Percentiles rank a stretch among this genome's conserved stretches.
Evolutionary conservation across 768 basidiomycete genomes (phyloP).

Genomic region (Xerocomellus chrysenteron): DNA sequence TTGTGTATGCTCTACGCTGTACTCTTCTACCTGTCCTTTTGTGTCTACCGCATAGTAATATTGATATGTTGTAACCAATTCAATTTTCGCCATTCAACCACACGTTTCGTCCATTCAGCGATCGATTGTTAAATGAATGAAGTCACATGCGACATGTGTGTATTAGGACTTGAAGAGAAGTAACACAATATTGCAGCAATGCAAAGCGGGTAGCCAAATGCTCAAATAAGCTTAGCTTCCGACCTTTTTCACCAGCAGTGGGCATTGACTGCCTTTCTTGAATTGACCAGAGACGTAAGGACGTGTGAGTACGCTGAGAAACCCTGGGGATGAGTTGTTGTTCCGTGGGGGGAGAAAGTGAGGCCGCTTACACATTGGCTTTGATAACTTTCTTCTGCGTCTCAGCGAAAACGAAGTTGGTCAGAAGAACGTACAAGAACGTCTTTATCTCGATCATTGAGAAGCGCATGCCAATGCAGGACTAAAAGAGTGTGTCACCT

Average conservation of each 20-base stretch:
- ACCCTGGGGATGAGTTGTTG: neutral
- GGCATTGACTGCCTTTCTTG: constrained; percentile 61
- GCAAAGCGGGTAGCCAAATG: neutral
- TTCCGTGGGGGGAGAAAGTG: neutral
- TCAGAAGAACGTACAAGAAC: constrained; percentile 68
- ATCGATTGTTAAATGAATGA: neutral
- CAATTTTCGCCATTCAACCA: neutral
- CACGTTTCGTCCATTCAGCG: neutral
- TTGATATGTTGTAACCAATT: constrained; percentile 12
- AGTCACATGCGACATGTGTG: neutral
- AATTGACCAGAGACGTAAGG: constrained; percentile 57
- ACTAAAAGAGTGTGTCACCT: constrained; percentile 41
- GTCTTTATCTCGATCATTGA: constrained; percentile 83
- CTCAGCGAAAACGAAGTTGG: constrained; percentile 58
- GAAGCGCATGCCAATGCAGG: constrained; percentile 81
- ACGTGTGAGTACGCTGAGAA: constrained; percentile 57
- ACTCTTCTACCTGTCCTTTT: neutral
- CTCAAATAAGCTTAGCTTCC: constrained; percentile 3
- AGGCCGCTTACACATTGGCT: constrained; percentile 56
- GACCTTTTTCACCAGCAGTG: constrained; percentile 47
- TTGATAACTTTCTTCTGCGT: constrained; percentile 54
- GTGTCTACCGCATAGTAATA: constrained; percentile 8
- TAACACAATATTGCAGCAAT: neutral
- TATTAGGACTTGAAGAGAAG: neutral
- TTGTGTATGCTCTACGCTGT: constrained; percentile 14